These are phyloP conservation scores for Toxicodendron radicans DNA, from an alignment of 345 rosid genomes.

Conservation along the genomic window DNA sequence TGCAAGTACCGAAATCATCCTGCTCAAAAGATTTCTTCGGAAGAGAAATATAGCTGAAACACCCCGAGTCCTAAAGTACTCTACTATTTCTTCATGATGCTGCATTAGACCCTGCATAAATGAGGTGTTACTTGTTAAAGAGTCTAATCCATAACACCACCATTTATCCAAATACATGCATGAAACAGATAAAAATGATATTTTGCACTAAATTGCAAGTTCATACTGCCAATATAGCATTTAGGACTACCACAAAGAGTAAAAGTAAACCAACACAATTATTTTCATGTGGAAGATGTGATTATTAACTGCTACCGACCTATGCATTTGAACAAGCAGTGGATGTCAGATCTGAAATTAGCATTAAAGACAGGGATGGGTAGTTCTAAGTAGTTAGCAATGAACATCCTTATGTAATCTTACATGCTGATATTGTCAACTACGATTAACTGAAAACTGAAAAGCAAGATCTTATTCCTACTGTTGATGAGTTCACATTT, in stretches of 20 bases:
- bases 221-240: background rate
- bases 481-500: background rate
- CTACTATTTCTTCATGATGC: slow-evolving; percentile 76
- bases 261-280: background rate
- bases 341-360: background rate
- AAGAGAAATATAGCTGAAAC: slow-evolving; percentile 89
- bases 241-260: background rate
- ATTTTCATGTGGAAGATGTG: background rate
- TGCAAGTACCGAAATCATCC: slow-evolving; percentile 93
- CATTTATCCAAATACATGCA: background rate
- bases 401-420: background rate
- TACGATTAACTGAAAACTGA: background rate
- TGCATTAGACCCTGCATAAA: slow-evolving; percentile 78
- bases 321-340: background rate
- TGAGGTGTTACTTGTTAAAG: background rate
- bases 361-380: background rate
- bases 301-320: background rate
- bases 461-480: background rate
- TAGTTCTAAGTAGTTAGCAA: background rate
- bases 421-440: background rate
- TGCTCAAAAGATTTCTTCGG: slow-evolving; percentile 85
- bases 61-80: slow-evolving; percentile 80
- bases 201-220: background rate
- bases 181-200: background rate
- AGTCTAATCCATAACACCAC: background rate